These are phyloP conservation scores for Cynanchum wilfordii DNA, from an alignment of 257 asterid genomes.

Conservation along the genomic window DNA sequence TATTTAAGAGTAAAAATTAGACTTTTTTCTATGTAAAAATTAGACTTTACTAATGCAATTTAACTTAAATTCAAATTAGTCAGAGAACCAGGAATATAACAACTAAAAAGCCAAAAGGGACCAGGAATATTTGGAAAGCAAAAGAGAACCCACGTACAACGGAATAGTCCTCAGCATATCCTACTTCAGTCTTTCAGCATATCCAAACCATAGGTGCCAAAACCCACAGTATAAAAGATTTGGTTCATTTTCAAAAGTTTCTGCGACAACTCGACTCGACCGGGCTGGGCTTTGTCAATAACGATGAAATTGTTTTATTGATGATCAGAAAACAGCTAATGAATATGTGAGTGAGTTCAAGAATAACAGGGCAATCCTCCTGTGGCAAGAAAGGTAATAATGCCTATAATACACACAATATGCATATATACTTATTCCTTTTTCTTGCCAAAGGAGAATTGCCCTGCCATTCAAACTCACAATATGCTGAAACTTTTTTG, in stretches of 20 bases:
- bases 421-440: slow-evolving; percentile 27
- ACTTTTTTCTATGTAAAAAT: too few species aligned
- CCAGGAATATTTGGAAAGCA: slow-evolving; percentile 6
- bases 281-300: not conserved
- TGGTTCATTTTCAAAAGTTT: not conserved
- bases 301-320: not conserved
- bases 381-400: slow-evolving; percentile 30
- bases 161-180: slow-evolving; percentile 21
- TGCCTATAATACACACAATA: slow-evolving; percentile 23
- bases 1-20: too few species aligned
- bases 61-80: too few species aligned
- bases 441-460: slow-evolving; percentile 74
- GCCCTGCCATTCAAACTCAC: slow-evolving; percentile 58
- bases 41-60: too few species aligned
- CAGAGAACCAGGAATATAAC: too few species aligned
- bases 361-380: slow-evolving; percentile 53
- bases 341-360: slow-evolving; percentile 26
- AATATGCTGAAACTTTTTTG: slow-evolving; percentile 18
- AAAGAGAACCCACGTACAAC: not conserved
- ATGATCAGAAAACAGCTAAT: not conserved
- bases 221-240: slow-evolving; percentile 1
- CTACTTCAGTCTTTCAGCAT: slow-evolving; percentile 30
- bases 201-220: slow-evolving; percentile 41
- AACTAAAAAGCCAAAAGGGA: slow-evolving; percentile 6
- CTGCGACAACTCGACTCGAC: not conserved